Base-by-base conservation (phyloP, 176 grass and related monocot genomes). In the Carex littledalei region DNA sequence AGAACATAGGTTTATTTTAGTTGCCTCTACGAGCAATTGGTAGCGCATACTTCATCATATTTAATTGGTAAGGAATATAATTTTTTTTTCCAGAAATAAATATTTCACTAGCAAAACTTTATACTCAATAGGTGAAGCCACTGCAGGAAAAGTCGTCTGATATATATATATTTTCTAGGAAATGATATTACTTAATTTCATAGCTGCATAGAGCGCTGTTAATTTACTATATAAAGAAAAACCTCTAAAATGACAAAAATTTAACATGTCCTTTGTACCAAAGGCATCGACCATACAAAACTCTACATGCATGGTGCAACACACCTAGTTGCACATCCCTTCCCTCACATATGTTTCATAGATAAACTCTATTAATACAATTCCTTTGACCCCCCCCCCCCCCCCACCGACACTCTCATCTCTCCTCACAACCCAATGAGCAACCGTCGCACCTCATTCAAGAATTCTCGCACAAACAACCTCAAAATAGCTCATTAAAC, bases 191-290 rank as follows among this genome's bases (percentile, higher is more conserved):
- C 18, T 18, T 78, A 18, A 78, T 34, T 53, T 54, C 15, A 34
- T 31, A 57, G 22, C 24, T 57, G 74, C 53, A 34, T 57, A 34
- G 52, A 78, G 52, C 12, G 24, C 74, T 78, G 26, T 78, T 78
- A 57, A 78, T 78, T 78, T 78, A 78, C 74, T 78, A 78, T 78
- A 78, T 78, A 56, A 57, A 78, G 12, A 24, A 26, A 78, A 78
- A 78, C 5, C 50, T 78, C 74, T 78, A 34, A 78, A 57, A 78
- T 78, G 74, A 78, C 74, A 78, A 78, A 78, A 78, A 78, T 78
- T 57, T 78, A 78, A 78, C 72, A 54, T 54, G 71, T 76, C 71
- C 72, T 54, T 54, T 76, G 47, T 76, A 76, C 22, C 72, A 76
- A 76, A 76, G 72, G 72, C 47, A 76, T 76, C 35, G 16, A 70